These are phyloP conservation scores for Calonectria montana DNA, from an alignment of 2,329 filamentous ascomycete genomes.

Conservation along the genomic window DNA sequence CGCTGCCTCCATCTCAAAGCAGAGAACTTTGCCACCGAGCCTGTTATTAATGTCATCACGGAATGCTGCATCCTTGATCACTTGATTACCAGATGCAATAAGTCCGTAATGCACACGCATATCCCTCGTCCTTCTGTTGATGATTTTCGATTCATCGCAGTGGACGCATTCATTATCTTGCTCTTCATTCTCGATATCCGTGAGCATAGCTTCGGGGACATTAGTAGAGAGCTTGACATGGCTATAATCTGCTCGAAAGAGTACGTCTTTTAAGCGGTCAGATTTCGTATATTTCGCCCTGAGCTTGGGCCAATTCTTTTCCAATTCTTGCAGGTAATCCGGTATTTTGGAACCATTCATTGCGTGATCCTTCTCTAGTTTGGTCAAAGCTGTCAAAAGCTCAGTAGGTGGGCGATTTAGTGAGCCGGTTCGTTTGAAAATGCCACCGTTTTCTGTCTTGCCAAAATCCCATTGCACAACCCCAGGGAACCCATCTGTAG, in stretches of 20 bases:
- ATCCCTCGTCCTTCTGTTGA: not conserved
- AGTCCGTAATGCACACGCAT: not conserved
- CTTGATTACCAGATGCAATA: not conserved
- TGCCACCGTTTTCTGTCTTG: slow-evolving; percentile 5
- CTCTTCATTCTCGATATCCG: not conserved
- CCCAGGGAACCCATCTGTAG: not conserved
- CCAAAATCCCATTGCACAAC: slow-evolving; percentile 25
- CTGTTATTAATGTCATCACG: not conserved
- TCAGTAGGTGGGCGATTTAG: slow-evolving; percentile 9
- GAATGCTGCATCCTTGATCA: not conserved
- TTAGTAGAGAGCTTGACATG: not conserved
- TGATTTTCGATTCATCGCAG: not conserved
- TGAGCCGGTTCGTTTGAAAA: slow-evolving; percentile 6
- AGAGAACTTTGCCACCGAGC: not conserved
- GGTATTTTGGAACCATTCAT: slow-evolving; percentile 8
- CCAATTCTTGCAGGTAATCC: not conserved
- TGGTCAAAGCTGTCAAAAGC: slow-evolving; percentile 10
- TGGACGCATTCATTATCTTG: not conserved
- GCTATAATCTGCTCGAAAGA: not conserved
- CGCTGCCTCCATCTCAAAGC: not conserved
- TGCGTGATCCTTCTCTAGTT: slow-evolving; percentile 3
- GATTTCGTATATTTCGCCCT: slow-evolving; percentile 1
- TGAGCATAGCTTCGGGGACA: not conserved
- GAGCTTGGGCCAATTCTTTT: slow-evolving; percentile 9
- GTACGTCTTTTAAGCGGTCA: not conserved